These are phyloP conservation scores for Suillus discolor DNA, from an alignment of 768 basidiomycete species.

Conservation along the genomic window DNA sequence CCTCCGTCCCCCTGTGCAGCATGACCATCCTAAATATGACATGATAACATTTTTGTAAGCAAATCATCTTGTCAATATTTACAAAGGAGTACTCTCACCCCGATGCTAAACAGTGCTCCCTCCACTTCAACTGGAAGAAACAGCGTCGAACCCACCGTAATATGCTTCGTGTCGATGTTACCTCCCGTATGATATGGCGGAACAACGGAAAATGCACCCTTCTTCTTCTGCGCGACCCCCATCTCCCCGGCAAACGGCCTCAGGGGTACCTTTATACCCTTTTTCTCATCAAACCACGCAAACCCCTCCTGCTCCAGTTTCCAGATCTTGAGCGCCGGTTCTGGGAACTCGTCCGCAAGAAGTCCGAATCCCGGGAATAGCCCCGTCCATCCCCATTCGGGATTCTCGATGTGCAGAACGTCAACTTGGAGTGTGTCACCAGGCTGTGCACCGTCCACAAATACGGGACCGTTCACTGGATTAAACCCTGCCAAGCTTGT, in stretches of 20 bases:
- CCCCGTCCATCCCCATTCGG: conserved; percentile 66
- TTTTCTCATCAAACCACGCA: conserved; percentile 54
- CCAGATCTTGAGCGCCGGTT: conserved; percentile 58
- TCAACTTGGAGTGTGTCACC: conserved; percentile 66
- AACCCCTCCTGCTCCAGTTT: conserved; percentile 43
- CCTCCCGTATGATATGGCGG: conserved; percentile 65
- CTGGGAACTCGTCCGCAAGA: conserved; percentile 55
- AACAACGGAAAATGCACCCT: conserved; percentile 59
- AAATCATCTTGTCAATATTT: neutral
- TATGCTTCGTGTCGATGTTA: conserved; percentile 61
- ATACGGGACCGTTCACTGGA: conserved; percentile 64
- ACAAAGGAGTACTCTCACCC: conserved; percentile 40
- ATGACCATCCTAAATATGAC: conserved; percentile 55
- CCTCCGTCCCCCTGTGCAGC: conserved; percentile 71
- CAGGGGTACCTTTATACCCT: conserved; percentile 51
- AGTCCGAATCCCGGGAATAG: conserved; percentile 62
- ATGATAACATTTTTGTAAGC: neutral
- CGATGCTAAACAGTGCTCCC: conserved; percentile 62
- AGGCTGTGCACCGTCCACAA: conserved; percentile 50
- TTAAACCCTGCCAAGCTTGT: conserved; percentile 41
- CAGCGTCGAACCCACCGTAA: conserved; percentile 56
- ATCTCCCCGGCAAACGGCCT: conserved; percentile 66
- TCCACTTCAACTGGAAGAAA: conserved; percentile 61
- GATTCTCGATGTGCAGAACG: conserved; percentile 52
- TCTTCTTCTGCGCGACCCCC: conserved; percentile 55